phyloP scores from a whole-genome alignment of 2,329 filamentous ascomycete species.

The Apiospora arundinis region DNA sequence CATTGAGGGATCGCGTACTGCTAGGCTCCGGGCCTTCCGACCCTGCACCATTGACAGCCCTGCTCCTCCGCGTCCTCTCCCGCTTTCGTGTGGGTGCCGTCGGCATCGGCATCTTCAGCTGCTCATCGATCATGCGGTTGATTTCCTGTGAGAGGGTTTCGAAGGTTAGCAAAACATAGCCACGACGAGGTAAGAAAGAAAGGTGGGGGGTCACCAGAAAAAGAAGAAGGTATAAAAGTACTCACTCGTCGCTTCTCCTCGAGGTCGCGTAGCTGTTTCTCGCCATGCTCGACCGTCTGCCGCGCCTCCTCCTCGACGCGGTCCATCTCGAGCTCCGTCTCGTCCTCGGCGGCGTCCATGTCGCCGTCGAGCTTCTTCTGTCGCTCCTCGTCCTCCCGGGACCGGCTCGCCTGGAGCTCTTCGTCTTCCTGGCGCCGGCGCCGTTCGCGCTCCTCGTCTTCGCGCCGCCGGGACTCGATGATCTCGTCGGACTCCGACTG shows the following conservation, averaged over 20 bases:
- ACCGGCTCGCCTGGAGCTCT: conserved; percentile 35
- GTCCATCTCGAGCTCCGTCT: conserved; percentile 44
- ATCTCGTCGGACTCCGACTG: conserved; percentile 41
- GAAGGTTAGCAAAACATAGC: neutral
- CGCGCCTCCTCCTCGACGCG: conserved; percentile 41
- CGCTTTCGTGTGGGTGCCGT: conserved; percentile 26
- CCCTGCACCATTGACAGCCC: conserved; percentile 7
- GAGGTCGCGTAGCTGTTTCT: conserved; percentile 40
- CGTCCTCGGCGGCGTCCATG: conserved; percentile 40
- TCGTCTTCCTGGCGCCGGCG: conserved; percentile 46
- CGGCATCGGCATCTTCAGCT: conserved; percentile 43
- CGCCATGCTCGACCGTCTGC: conserved; percentile 39
- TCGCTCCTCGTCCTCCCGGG: conserved; percentile 41
- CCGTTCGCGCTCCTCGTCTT: conserved; percentile 49
- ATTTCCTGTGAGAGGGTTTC: conserved; percentile 42
- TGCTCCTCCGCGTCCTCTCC: neutral
- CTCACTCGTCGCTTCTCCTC: conserved; percentile 44
- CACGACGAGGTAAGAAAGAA: too few relatives aligned
- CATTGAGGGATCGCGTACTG: conserved; percentile 12
- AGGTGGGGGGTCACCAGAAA: too few relatives aligned
- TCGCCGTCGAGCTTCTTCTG: conserved; percentile 39
- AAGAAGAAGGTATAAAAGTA: neutral
- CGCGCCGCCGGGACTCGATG: conserved; percentile 43
- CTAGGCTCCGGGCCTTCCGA: neutral
- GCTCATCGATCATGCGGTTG: conserved; percentile 50